These are phyloP conservation scores for Oehlia diaphana DNA, from an alignment of 192 early-diverging fungal species.

Conservation along the genomic window DNA sequence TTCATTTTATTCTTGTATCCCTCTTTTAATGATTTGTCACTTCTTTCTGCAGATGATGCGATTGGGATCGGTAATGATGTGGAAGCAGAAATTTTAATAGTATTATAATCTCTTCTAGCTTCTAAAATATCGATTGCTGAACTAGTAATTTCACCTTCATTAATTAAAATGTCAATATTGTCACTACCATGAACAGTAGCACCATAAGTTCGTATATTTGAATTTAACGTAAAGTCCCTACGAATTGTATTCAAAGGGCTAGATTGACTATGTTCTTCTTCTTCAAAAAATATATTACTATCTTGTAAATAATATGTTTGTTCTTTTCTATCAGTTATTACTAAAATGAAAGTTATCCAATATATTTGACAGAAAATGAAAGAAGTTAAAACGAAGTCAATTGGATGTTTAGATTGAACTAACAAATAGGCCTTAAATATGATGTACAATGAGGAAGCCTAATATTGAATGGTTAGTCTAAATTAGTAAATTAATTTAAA, in stretches of 20 bases:
- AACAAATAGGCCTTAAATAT: conserved; percentile 10
- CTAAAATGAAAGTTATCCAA: conserved; percentile 5
- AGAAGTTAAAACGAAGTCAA: not conserved
- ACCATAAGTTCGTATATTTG: not conserved
- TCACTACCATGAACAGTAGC: not conserved
- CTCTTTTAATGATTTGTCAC: not conserved
- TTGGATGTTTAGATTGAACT: not conserved
- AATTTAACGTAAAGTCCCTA: not conserved
- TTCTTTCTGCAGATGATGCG: not conserved
- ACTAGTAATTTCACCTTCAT: not conserved
- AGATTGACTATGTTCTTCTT: not conserved
- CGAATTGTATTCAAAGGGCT: not conserved
- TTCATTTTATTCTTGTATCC: not conserved
- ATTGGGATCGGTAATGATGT: conserved; percentile 6
- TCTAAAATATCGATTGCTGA: not conserved
- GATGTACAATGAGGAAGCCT: conserved; percentile 1
- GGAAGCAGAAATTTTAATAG: not conserved
- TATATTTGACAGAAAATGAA: not conserved
- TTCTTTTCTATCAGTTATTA: not conserved
- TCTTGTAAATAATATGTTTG: not conserved
- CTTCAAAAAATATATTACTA: conserved; percentile 10
- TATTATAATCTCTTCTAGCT: not conserved
- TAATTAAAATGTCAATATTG: not conserved
- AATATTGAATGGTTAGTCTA: not conserved
- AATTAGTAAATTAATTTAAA: not conserved